phyloP scores from a whole-genome alignment of 2,329 filamentous ascomycete species.

The Claviceps africana region DNA sequence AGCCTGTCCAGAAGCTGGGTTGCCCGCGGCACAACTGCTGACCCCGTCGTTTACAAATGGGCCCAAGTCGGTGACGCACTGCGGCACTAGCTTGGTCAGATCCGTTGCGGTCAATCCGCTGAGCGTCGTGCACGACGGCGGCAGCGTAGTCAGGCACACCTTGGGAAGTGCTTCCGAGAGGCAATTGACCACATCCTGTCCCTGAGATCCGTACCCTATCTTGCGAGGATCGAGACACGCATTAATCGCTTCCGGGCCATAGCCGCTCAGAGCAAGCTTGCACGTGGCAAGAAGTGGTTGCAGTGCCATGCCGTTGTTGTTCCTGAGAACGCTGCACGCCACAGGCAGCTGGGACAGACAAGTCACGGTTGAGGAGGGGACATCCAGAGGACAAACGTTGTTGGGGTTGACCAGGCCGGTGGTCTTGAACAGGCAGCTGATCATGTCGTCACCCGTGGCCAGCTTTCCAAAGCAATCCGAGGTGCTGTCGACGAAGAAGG shows the following conservation, averaged over 20 bases:
- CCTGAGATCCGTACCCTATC: not conserved
- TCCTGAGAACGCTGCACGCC: conserved; percentile 1
- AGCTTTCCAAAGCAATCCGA: not conserved
- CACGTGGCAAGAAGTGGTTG: not conserved
- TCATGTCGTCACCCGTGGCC: not conserved
- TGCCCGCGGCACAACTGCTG: not conserved
- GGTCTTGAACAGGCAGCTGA: not conserved
- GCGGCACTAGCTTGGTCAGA: not conserved
- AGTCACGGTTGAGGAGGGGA: not conserved
- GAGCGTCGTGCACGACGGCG: conserved; percentile 4
- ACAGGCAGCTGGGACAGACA: conserved; percentile 3
- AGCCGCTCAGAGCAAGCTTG: conserved; percentile 1
- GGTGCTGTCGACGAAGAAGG: not conserved
- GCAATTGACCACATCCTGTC: conserved; percentile 3
- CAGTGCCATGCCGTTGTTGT: conserved; percentile 2
- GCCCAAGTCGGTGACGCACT: conserved; percentile 5
- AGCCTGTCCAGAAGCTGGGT: not conserved
- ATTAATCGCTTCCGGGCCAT: not conserved
- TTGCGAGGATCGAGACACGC: conserved; percentile 2
- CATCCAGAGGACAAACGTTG: not conserved
- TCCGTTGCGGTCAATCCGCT: not conserved
- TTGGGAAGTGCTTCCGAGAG: not conserved
- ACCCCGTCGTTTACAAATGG: not conserved
- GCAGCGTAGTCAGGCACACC: conserved; percentile 6
- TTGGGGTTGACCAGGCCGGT: not conserved